These are phyloP conservation scores for Blastobotrys americana DNA, from an alignment of 805 yeast genomes.

Conservation along the genomic window DNA sequence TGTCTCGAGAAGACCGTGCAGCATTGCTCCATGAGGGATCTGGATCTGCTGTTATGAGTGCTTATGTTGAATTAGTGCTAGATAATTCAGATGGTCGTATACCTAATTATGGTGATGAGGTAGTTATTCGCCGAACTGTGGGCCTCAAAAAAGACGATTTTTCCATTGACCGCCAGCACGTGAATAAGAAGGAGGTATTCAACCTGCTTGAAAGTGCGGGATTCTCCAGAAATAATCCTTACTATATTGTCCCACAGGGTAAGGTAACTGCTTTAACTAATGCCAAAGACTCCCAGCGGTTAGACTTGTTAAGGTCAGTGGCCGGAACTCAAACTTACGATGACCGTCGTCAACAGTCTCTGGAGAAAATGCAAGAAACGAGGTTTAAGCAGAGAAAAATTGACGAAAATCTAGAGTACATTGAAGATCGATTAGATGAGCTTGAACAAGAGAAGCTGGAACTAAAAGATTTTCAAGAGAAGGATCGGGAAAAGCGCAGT, in stretches of 20 bases:
- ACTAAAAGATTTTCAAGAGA: conserved; percentile 57
- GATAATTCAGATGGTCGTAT: conserved; percentile 74
- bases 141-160: conserved; percentile 93
- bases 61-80: conserved; percentile 83
- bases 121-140: conserved; percentile 76
- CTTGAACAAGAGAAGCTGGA: conserved; percentile 75
- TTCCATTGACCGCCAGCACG: conserved; percentile 69
- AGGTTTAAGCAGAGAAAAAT: conserved; percentile 63
- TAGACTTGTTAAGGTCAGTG: conserved; percentile 75
- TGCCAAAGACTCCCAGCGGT: conserved; percentile 78
- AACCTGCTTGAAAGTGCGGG: conserved; percentile 87
- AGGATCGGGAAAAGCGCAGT: conserved; percentile 61
- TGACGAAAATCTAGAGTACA: conserved; percentile 61
- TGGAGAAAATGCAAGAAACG: conserved; percentile 70
- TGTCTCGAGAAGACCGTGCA: conserved; percentile 74
- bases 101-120: conserved; percentile 60
- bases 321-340: conserved; percentile 95
- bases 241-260: conserved; percentile 96
- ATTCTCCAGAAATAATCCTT: conserved; percentile 81
- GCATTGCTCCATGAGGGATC: conserved; percentile 86
- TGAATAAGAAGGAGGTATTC: conserved; percentile 73
- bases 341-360: conserved; percentile 65
- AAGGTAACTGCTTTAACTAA: conserved; percentile 80
- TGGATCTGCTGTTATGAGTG: conserved; percentile 70
- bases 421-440: conserved; percentile 66